These are phyloP conservation scores for Trypanosoma avium DNA, from an alignment of 208 protist genomes.

Conservation along the genomic window DNA sequence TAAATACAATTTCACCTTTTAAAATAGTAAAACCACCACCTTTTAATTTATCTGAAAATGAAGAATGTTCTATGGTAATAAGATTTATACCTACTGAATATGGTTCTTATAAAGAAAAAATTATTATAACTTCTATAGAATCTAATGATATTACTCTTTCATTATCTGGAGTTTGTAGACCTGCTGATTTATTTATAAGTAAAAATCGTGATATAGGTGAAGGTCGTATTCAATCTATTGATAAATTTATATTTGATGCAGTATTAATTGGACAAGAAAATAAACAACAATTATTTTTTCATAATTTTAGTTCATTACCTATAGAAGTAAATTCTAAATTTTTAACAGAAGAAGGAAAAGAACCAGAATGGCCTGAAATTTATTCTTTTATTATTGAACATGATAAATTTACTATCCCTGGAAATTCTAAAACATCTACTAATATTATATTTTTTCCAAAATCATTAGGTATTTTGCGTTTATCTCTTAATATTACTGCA, in stretches of 20 bases:
- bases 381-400: conserved; percentile 53
- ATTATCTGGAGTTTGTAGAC: conserved; percentile 49
- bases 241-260: conserved; percentile 37
- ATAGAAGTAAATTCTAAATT: conserved; percentile 50
- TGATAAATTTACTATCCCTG: conserved; percentile 37
- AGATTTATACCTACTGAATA: conserved; percentile 64
- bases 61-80: conserved; percentile 40
- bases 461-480: conserved; percentile 22
- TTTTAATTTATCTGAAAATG: conserved; percentile 24
- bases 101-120: conserved; percentile 43
- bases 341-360: conserved; percentile 7
- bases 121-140: conserved; percentile 33
- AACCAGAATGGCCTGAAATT: conserved; percentile 25
- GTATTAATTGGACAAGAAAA: conserved; percentile 30
- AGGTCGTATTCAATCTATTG: conserved; percentile 24
- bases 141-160: conserved; percentile 41
- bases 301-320: conserved; percentile 62
- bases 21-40: conserved; percentile 40
- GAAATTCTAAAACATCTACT: conserved; percentile 26
- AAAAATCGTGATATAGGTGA: conserved; percentile 14
- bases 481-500: conserved; percentile 27
- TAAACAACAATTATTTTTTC: conserved; percentile 30
- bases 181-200: conserved; percentile 50
- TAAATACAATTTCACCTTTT: conserved; percentile 63
- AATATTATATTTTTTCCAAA: conserved; percentile 36